Percentiles rank a stretch among this genome's conserved stretches.
These are phyloP conservation scores for Candida nanaspora DNA, from an alignment of 805 yeast genomes.

Conservation along the genomic window DNA sequence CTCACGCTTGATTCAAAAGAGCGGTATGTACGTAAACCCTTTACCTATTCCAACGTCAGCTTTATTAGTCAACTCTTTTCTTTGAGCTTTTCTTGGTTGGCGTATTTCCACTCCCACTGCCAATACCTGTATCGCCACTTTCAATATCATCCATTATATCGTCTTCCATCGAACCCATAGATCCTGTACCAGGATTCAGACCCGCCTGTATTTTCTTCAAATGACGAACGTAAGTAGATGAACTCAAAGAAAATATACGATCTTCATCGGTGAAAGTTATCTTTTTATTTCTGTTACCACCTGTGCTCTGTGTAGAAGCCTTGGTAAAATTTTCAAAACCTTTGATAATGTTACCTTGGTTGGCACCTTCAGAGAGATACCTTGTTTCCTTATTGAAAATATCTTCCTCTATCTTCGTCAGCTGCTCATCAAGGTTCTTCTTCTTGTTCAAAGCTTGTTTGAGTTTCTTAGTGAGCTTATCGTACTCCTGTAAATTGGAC, in stretches of 20 bases:
- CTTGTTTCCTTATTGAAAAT: constrained; percentile 73
- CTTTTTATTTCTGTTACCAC: constrained; percentile 31
- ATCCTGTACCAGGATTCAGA: constrained; percentile 4
- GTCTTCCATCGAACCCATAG: constrained; percentile 4
- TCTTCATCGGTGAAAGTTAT: constrained; percentile 63
- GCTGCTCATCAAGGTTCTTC: constrained; percentile 55
- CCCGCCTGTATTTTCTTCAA: constrained; percentile 37
- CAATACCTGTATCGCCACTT: not conserved
- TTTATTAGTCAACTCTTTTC: not conserved
- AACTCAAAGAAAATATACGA: constrained; percentile 71
- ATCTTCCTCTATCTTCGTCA: constrained; percentile 62
- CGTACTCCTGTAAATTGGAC: constrained; percentile 45
- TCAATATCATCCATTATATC: constrained; percentile 16
- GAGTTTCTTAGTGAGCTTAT: constrained; percentile 56
- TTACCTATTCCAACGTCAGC: no score
- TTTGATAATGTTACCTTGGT: constrained; percentile 75
- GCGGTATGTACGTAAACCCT: no score
- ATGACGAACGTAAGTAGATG: constrained; percentile 61
- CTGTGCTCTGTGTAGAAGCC: constrained; percentile 1
- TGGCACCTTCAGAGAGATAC: constrained; percentile 62
- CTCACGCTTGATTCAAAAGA: no score
- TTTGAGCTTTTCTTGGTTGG: constrained; percentile 11
- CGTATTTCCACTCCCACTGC: constrained; percentile 10
- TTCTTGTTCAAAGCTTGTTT: constrained; percentile 56
- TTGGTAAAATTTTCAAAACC: constrained; percentile 83